Evolutionary conservation across 2,329 filamentous ascomycete genomes (phyloP).

Genomic region (Penicillium freii): DNA sequence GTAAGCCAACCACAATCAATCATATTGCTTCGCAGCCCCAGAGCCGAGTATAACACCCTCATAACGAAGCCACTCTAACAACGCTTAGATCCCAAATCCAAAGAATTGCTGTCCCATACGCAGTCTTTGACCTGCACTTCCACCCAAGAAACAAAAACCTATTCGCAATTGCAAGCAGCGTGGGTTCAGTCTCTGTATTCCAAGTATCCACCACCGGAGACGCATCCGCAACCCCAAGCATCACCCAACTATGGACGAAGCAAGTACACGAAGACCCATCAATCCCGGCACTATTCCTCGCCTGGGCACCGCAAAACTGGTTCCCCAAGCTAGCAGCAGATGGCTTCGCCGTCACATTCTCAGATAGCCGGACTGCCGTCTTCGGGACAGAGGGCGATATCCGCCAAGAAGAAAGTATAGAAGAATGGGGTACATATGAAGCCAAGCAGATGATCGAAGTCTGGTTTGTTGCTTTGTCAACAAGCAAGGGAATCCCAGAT

Average conservation of each 20-base stretch:
- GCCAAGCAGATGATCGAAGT: conserved; percentile 39
- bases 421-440: conserved; percentile 28
- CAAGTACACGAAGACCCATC: conserved; percentile 53
- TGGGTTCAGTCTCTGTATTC: conserved; percentile 49
- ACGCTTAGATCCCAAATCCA: conserved; percentile 55
- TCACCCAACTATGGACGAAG: conserved; percentile 44
- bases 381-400: conserved; percentile 45
- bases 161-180: conserved; percentile 75
- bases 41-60: neutral
- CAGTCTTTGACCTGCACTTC: conserved; percentile 84
- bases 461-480: conserved; percentile 40
- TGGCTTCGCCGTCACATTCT: conserved; percentile 68
- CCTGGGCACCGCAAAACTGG: conserved; percentile 62
- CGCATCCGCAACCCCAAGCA: conserved; percentile 17
- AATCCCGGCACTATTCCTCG: conserved; percentile 68
- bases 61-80: conserved; percentile 13
- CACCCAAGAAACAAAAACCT: conserved; percentile 56
- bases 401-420: conserved; percentile 13
- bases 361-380: conserved; percentile 62
- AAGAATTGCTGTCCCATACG: conserved; percentile 63
- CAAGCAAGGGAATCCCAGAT: conserved; percentile 8
- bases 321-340: conserved; percentile 34
- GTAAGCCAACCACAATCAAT: conserved; percentile 22
- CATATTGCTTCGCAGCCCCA: neutral
- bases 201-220: conserved; percentile 21